Evolutionary conservation across 192 early-diverging fungal species (phyloP).

Genomic region (Podila epigama): DNA sequence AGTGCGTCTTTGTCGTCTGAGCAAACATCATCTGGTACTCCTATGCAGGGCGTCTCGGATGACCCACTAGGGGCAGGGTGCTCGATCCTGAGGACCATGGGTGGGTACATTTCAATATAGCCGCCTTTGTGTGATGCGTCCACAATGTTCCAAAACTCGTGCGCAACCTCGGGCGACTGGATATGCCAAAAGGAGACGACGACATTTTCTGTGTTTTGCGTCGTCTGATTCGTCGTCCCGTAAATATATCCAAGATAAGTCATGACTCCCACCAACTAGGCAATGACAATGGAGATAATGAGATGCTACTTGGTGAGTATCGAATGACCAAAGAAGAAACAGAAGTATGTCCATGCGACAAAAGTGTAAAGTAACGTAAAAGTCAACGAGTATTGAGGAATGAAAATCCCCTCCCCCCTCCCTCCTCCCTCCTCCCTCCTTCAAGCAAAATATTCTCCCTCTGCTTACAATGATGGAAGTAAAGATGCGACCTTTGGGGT

Average conservation of each 20-base stretch:
- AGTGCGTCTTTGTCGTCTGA: no score
- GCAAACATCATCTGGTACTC: slow-evolving; percentile 4
- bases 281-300: not conserved
- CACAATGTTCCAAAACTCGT: slow-evolving; percentile 58
- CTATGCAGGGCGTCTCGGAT: not conserved
- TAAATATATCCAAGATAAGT: slow-evolving; percentile 44
- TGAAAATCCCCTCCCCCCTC: no score
- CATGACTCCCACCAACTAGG: slow-evolving; percentile 44
- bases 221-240: slow-evolving; percentile 29
- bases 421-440: no score
- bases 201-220: not conserved
- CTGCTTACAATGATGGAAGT: slow-evolving; percentile 45
- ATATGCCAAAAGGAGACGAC: slow-evolving; percentile 29
- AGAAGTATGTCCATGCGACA: no score
- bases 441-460: no score
- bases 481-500: slow-evolving; percentile 32
- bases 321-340: not conserved
- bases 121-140: slow-evolving; percentile 55
- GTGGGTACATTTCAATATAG: slow-evolving; percentile 60
- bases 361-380: no score
- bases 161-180: slow-evolving; percentile 4
- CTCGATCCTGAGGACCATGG: slow-evolving; percentile 7
- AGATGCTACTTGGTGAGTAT: not conserved
- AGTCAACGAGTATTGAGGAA: no score
- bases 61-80: not conserved